Evolutionary conservation across 1,284 basidiomycete genomes (phyloP).

Genomic region (Sparassis latifolia): DNA sequence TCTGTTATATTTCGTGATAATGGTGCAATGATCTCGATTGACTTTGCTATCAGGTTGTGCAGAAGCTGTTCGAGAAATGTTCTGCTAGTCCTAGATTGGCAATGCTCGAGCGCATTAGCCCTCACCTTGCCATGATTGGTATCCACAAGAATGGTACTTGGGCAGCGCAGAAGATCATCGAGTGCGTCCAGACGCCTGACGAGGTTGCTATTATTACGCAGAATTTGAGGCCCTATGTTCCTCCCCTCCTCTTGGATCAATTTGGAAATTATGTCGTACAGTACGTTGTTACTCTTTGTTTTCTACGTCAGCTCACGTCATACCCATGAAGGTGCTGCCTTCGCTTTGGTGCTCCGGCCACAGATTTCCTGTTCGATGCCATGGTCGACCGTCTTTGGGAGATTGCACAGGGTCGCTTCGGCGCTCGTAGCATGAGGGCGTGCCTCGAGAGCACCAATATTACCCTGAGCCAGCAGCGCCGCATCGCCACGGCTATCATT

Average conservation of each 20-base stretch:
- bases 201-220: constrained; percentile 83
- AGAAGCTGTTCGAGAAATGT: constrained; percentile 93
- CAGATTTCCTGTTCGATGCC: constrained; percentile 96
- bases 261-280: constrained; percentile 99
- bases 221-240: constrained; percentile 87
- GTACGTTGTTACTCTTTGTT: constrained; percentile 37
- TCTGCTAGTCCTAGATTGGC: constrained; percentile 71
- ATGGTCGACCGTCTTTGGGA: constrained; percentile 99
- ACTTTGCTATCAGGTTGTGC: constrained; percentile 60
- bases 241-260: constrained; percentile 90
- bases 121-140: constrained; percentile 95
- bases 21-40: constrained; percentile 9
- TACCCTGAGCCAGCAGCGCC: constrained; percentile 84
- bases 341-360: constrained; percentile 82
- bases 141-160: constrained; percentile 99
- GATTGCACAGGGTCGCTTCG: constrained; percentile 93
- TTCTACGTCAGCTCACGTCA: constrained; percentile 5
- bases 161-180: constrained; percentile 99
- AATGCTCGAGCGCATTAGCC: constrained; percentile 92
- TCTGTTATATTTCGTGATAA: constrained; percentile 26
- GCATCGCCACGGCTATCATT: constrained; percentile 90
- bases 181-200: constrained; percentile 86
- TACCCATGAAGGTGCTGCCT: constrained; percentile 67
- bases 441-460: constrained; percentile 90
- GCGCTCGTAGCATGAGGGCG: constrained; percentile 95